Percentiles rank a stretch among this genome's conserved stretches.
These are phyloP conservation scores for Fomitopsis betulina DNA, from an alignment of 1,284 basidiomycete genomes.

Conservation along the genomic window DNA sequence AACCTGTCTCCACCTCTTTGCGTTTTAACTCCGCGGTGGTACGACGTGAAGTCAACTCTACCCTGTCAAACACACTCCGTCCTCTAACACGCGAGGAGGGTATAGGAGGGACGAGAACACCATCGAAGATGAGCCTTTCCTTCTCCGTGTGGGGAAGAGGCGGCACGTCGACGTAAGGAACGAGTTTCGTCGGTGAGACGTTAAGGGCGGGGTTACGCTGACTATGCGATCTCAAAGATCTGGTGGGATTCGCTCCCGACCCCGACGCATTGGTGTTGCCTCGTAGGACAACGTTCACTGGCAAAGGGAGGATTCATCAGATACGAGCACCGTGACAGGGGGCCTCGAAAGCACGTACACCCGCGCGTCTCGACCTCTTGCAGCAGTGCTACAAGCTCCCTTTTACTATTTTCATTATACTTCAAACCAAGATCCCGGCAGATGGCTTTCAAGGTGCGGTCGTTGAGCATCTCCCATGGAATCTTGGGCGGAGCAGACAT, in stretches of 20 bases:
- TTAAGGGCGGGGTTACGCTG: background rate
- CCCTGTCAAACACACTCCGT: background rate
- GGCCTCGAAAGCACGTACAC: slow-evolving; percentile 5
- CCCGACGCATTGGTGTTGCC: background rate
- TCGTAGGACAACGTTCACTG: slow-evolving; percentile 8
- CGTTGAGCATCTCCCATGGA: slow-evolving; percentile 23
- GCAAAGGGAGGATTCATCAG: background rate
- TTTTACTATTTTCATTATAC: slow-evolving; percentile 1
- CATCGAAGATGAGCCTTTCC: background rate
- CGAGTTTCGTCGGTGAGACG: background rate
- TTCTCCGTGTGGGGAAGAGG: background rate
- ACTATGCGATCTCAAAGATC: background rate
- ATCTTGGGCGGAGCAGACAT: slow-evolving; percentile 10
- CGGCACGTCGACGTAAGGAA: background rate
- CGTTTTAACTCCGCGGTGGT: background rate
- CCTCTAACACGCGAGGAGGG: no score
- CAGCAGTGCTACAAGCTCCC: slow-evolving; percentile 11
- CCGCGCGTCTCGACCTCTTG: slow-evolving; percentile 13
- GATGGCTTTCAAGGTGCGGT: slow-evolving; percentile 22
- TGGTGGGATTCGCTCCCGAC: background rate
- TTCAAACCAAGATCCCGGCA: slow-evolving; percentile 23
- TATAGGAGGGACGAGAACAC: background rate
- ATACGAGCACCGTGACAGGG: background rate
- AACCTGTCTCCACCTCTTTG: no score
- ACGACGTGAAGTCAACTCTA: background rate